These are phyloP conservation scores for Penicillium dipodomyicola DNA, from an alignment of 495 filamentous ascomycete genomes.

Conservation along the genomic window DNA sequence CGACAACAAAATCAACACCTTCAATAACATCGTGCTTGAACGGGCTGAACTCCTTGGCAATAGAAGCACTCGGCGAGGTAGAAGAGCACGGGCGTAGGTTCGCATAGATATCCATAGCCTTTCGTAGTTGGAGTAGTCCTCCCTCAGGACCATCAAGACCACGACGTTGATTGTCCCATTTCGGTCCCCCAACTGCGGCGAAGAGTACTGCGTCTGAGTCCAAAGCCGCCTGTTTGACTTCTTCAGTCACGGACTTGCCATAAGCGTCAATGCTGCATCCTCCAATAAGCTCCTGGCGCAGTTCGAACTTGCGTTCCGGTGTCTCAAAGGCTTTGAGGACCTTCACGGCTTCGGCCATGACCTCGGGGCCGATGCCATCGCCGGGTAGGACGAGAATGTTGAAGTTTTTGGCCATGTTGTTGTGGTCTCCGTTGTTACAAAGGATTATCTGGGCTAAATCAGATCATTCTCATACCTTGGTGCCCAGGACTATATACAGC, in stretches of 20 bases:
- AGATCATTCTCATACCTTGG: neutral
- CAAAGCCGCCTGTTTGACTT: slow-evolving; percentile 42
- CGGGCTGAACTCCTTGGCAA: slow-evolving; percentile 41
- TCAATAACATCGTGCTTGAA: slow-evolving; percentile 46
- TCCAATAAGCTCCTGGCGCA: slow-evolving; percentile 48
- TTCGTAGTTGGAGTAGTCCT: slow-evolving; percentile 45
- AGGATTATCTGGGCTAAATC: neutral
- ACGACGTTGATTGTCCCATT: slow-evolving; percentile 46
- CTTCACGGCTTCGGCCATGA: slow-evolving; percentile 52
- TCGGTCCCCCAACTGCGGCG: slow-evolving; percentile 50
- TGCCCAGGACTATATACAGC: neutral
- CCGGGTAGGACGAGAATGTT: slow-evolving; percentile 54
- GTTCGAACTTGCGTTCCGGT: slow-evolving; percentile 36
- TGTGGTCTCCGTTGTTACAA: neutral
- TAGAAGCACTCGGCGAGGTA: slow-evolving; percentile 37
- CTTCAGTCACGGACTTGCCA: slow-evolving; percentile 44
- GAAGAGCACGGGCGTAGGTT: slow-evolving; percentile 50
- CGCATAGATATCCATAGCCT: slow-evolving; percentile 50
- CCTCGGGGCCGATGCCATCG: slow-evolving; percentile 56
- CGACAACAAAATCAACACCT: slow-evolving; percentile 50
- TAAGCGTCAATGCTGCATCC: slow-evolving; percentile 48
- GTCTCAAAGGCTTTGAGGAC: slow-evolving; percentile 48
- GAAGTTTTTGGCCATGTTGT: slow-evolving; percentile 29
- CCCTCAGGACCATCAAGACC: slow-evolving; percentile 47
- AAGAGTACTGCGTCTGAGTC: slow-evolving; percentile 50